A percentile compares a stretch with the other conserved stretches of the same genome.
These are phyloP conservation scores for Petunia hybrid DNA, from an alignment of 305 asterid genomes.

Conservation along the genomic window DNA sequence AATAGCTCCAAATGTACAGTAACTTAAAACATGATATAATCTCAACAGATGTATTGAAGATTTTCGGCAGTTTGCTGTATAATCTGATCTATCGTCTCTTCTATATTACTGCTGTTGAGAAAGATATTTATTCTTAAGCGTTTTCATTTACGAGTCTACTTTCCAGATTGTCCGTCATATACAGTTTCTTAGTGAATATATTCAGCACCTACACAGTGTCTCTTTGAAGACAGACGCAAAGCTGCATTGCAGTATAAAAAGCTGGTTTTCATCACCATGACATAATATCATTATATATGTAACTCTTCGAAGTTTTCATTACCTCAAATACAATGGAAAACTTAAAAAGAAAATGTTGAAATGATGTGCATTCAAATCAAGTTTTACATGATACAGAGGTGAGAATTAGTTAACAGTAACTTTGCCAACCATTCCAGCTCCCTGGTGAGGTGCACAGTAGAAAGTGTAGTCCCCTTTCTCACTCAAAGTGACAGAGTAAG, in stretches of 20 bases:
- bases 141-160: background rate
- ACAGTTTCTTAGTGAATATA: too few species aligned
- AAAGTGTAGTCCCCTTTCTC: slow-evolving; percentile 80
- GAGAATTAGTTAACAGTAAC: slow-evolving; percentile 69
- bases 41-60: background rate
- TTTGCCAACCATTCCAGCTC: slow-evolving; percentile 88
- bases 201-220: too few species aligned
- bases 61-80: background rate
- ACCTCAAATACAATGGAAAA: slow-evolving; percentile 10
- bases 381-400: slow-evolving; percentile 19
- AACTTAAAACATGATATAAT: background rate
- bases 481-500: slow-evolving; percentile 63
- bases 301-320: background rate
- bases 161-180: background rate
- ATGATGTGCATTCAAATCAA: slow-evolving; percentile 18
- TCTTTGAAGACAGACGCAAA: too few species aligned
- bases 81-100: background rate
- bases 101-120: background rate
- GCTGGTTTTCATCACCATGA: slow-evolving; percentile 20
- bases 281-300: background rate
- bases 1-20: slow-evolving; percentile 19
- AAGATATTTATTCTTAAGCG: background rate
- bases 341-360: slow-evolving; percentile 13
- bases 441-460: slow-evolving; percentile 88
- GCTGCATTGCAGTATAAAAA: background rate